Evolutionary conservation across 805 yeast genomes (phyloP).

Genomic region (Saccharomyces mikatae): DNA sequence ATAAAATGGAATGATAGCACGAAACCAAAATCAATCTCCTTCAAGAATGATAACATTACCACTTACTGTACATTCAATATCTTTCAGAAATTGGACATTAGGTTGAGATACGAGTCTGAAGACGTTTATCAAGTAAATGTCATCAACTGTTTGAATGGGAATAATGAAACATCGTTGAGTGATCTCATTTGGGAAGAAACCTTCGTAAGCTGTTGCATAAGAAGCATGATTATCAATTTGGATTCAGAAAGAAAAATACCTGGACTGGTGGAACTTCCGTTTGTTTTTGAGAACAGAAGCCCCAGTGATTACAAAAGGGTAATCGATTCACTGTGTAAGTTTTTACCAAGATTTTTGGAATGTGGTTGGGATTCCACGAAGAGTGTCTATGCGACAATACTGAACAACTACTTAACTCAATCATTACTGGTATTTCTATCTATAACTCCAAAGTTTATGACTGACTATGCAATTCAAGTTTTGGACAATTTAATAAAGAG

Average conservation of each 20-base stretch:
- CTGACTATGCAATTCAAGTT: constrained; percentile 13
- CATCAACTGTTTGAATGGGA: constrained; percentile 25
- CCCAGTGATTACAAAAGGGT: constrained; percentile 26
- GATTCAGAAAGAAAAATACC: constrained; percentile 50
- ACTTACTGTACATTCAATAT: constrained; percentile 64
- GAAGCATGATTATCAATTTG: constrained; percentile 46
- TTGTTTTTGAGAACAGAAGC: constrained; percentile 27
- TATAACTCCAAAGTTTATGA: constrained; percentile 15
- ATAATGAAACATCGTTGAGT: constrained; percentile 26
- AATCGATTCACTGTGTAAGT: constrained; percentile 32
- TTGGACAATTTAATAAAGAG: constrained; percentile 11
- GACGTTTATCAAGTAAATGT: constrained; percentile 26
- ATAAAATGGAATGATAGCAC: constrained; percentile 19
- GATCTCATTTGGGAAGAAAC: constrained; percentile 51
- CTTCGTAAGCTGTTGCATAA: constrained; percentile 47
- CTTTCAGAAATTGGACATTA: constrained; percentile 60
- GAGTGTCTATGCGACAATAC: constrained; percentile 27
- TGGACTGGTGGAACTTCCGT: constrained; percentile 47
- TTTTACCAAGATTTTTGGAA: constrained; percentile 41
- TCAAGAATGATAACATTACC: constrained; percentile 19
- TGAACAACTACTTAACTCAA: constrained; percentile 48
- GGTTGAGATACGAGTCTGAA: constrained; percentile 43
- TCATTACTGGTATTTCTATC: constrained; percentile 31
- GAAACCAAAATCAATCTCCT: not conserved
- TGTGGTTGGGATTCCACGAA: constrained; percentile 37